Percentiles rank a stretch among this genome's conserved stretches.
These are phyloP conservation scores for Friedmanniomyces simplex DNA, from an alignment of 495 filamentous ascomycete species.

Conservation along the genomic window DNA sequence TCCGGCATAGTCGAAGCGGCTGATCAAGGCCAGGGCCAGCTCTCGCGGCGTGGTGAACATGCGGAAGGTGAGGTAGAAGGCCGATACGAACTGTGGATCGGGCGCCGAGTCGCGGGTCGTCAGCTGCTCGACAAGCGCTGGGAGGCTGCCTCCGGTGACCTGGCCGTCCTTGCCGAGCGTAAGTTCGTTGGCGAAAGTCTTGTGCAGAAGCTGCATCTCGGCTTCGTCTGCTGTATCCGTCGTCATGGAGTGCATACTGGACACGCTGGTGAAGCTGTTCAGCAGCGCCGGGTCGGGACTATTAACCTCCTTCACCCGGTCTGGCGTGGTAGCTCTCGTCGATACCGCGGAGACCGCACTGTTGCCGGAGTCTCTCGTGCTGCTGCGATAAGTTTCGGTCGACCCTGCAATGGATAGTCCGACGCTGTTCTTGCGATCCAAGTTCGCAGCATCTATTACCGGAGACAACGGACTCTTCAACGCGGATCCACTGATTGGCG, in stretches of 20 bases:
- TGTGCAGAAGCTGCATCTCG: constrained; percentile 72
- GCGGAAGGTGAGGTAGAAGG: constrained; percentile 95
- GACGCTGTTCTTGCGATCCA: constrained; percentile 28
- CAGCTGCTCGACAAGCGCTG: constrained; percentile 83
- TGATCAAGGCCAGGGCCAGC: constrained; percentile 70
- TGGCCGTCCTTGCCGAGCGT: constrained; percentile 90
- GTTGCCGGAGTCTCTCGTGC: constrained; percentile 66
- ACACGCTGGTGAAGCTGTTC: constrained; percentile 31
- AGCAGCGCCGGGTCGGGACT: constrained; percentile 24
- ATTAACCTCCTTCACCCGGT: constrained; percentile 39
- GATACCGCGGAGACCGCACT: constrained; percentile 73
- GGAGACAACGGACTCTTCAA: neutral
- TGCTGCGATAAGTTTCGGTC: constrained; percentile 65
- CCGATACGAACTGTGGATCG: constrained; percentile 82
- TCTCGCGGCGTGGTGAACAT: constrained; percentile 77
- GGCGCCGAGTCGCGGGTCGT: constrained; percentile 91
- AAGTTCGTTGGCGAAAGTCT: constrained; percentile 81
- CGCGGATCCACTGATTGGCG: neutral
- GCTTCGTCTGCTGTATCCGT: constrained; percentile 63
- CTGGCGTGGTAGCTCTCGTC: constrained; percentile 83
- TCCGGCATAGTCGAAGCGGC: constrained; percentile 84
- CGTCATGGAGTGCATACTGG: constrained; percentile 27
- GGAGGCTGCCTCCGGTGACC: constrained; percentile 83
- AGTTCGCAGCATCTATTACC: neutral
- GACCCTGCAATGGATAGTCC: constrained; percentile 47